phyloP scores from a whole-genome alignment of 805 yeast species.

The Barnettozyma botsteinii region DNA sequence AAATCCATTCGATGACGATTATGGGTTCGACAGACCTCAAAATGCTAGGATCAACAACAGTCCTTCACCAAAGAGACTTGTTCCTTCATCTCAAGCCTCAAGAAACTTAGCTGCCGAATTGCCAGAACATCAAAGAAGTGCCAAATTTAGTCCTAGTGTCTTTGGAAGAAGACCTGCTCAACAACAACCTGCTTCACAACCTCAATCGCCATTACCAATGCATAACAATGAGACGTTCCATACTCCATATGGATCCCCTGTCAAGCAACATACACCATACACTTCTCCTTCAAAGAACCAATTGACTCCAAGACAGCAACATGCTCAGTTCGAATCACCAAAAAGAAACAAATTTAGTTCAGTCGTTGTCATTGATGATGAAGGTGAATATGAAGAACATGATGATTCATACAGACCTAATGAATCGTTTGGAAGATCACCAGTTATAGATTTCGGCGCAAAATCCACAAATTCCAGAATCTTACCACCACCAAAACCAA shows the following conservation, averaged over 20 bases:
- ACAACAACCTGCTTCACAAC: slow-evolving; percentile 8
- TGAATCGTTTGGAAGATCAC: slow-evolving; percentile 27
- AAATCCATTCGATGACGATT: slow-evolving; percentile 27
- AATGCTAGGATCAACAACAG: slow-evolving; percentile 13
- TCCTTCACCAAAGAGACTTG: slow-evolving; percentile 21
- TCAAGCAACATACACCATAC: slow-evolving; percentile 19
- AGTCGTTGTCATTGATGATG: slow-evolving; percentile 41
- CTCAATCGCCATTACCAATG: slow-evolving; percentile 4
- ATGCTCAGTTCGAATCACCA: slow-evolving; percentile 69
- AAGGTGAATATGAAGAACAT: slow-evolving; percentile 29
- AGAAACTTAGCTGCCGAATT: slow-evolving; percentile 6
- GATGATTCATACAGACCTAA: slow-evolving; percentile 10
- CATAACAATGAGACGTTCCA: slow-evolving; percentile 15
- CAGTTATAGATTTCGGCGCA: slow-evolving; percentile 23
- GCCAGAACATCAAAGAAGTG: neutral
- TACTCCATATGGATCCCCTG: slow-evolving; percentile 31
- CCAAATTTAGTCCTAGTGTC: slow-evolving; percentile 30
- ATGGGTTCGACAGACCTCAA: slow-evolving; percentile 20
- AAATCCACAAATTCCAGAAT: slow-evolving; percentile 32
- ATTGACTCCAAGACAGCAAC: slow-evolving; percentile 56
- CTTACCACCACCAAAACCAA: slow-evolving; percentile 60
- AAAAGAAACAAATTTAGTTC: slow-evolving; percentile 48
- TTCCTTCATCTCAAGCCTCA: slow-evolving; percentile 7
- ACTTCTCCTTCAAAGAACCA: slow-evolving; percentile 33
- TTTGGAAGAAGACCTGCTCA: slow-evolving; percentile 27